Evolutionary conservation across 768 basidiomycete genomes (phyloP), one percentile per base, ranked within the genome.

Genomic region (Solioccasus polychromus): DNA sequence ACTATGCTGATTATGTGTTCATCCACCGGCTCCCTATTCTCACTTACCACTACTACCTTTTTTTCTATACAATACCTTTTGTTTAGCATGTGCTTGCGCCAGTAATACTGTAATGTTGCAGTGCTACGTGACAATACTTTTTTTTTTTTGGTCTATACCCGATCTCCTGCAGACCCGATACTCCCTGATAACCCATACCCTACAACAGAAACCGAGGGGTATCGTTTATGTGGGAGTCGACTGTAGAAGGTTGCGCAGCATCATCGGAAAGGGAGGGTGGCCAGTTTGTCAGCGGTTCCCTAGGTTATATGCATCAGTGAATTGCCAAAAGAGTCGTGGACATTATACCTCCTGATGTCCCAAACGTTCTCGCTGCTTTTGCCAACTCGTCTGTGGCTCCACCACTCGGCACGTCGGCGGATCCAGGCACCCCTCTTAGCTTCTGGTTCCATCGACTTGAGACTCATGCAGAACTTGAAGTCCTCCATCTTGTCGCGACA

Each of bases 311-410:
- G 45, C n/a, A 49, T 49, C 24, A 51, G 42, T 22, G 31, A n/a
- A 23, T 36, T 31, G 25, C 24, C 15, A 17, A 22, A 25, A 35
- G 24, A 28, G 17, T 5, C 14, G n/a, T 37, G n/a, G 28, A 39
- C 25, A 15, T 74, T 85, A 59, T 64, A 95, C 94, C 72, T 78
- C 67, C 94, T 71, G 22, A 88, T 73, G 47, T 90, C 84, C 95
- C 95, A 99, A 2, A 99, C 82, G 62, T 94, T 92, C 69, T 98
- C 95, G 55, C 92, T 94, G 67, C 91, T 93, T 64, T 80, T 82
- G 17, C 68, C 75, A 8, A 88, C 60, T 42, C 95, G 71, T 42
- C 88, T 71, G 26, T 74, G 70, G 5, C 94, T 92, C 95, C 93
- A 96, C 92, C 93, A 94, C 62, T 94, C 91, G 2, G 95, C 95